These are phyloP conservation scores for Schrenkiella parvula DNA, from an alignment of 345 rosid species.

Conservation along the genomic window DNA sequence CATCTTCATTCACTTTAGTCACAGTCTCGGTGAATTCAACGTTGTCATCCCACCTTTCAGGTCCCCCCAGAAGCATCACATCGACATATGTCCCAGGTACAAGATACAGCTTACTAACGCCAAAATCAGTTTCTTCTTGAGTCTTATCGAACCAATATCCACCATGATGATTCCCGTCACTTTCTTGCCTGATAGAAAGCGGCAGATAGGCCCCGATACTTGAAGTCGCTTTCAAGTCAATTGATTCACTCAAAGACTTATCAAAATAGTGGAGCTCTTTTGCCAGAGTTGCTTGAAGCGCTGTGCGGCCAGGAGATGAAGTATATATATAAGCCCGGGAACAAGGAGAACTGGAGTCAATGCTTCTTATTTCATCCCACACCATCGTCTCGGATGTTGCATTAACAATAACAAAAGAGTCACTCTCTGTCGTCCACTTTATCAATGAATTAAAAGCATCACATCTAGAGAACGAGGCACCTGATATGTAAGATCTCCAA, in stretches of 20 bases:
- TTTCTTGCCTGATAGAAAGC: conserved; percentile 55
- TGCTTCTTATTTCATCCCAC: conserved; percentile 36
- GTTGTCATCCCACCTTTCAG: conserved; percentile 69
- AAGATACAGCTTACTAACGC: conserved; percentile 60
- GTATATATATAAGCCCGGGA: conserved; percentile 67
- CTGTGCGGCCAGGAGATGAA: conserved; percentile 67
- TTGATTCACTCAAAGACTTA: conserved; percentile 46
- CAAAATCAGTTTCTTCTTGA: conserved; percentile 40
- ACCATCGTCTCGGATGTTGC: conserved; percentile 42
- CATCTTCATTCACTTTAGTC: conserved; percentile 43
- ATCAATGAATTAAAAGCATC: conserved; percentile 69
- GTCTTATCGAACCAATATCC: conserved; percentile 71
- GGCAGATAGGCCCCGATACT: conserved; percentile 76
- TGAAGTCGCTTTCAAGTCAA: conserved; percentile 63
- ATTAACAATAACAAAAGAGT: conserved; percentile 59
- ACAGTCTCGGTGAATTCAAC: conserved; percentile 56
- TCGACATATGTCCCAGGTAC: conserved; percentile 80
- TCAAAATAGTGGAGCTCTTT: conserved; percentile 57
- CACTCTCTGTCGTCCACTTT: conserved; percentile 76
- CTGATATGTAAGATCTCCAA: conserved; percentile 40
- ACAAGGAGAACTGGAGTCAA: conserved; percentile 59
- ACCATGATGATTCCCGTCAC: conserved; percentile 81
- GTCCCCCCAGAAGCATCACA: conserved; percentile 76
- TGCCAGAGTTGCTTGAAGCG: conserved; percentile 68
- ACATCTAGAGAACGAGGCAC: conserved; percentile 63